Base-by-base conservation (phyloP, 2,329 filamentous ascomycete genomes). In the Alternaria solani region DNA sequence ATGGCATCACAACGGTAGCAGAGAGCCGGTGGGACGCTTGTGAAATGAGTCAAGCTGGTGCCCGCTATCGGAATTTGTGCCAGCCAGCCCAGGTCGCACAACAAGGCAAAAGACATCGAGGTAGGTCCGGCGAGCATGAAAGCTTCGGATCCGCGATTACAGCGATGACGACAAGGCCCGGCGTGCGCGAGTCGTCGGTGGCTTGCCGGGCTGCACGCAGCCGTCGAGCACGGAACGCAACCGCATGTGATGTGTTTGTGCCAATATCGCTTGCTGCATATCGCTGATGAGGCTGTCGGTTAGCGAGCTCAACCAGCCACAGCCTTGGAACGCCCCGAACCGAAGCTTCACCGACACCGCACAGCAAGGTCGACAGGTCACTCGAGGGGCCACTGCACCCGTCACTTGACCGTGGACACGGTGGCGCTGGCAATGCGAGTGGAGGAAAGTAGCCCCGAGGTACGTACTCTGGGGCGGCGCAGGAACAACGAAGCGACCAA, bases 241-340 rank as follows among this genome's bases (percentile, higher is more conserved):
- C 55, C 58, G 44, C 52, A 56, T 65, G 63, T 65, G 61, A 65
- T 55, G 42, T 46, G 48, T 36, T 63, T 68, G 62, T 71, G 65
- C 69, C 69, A 72, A 72, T 71, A 69, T 66, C 62, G 59, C 51
- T 59, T 61, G 61, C 60, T 69, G 69, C 68, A 70, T 63, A 51
- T 59, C 59, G 62, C 60, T 61, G 58, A 63, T 68, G 69, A 71
- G 67, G 68, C 69, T 68, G 63, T 54, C 60, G 55, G 51, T 51
- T 62, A 32, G 34, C 52, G 38, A 48, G 52, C 51, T 39, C 46
- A 46, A 46, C 59, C 65, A 62, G 62, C 67, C 64, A 63, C 63
- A 59, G 57, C 49, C 57, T 42, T 39, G 54, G 46, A 42, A 26
- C 46, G 44, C 46, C 48, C 55, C 30, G 52, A 57, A 61, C 53